These are phyloP conservation scores for Psidium guajava DNA, from an alignment of 345 rosid genomes.

Conservation along the genomic window DNA sequence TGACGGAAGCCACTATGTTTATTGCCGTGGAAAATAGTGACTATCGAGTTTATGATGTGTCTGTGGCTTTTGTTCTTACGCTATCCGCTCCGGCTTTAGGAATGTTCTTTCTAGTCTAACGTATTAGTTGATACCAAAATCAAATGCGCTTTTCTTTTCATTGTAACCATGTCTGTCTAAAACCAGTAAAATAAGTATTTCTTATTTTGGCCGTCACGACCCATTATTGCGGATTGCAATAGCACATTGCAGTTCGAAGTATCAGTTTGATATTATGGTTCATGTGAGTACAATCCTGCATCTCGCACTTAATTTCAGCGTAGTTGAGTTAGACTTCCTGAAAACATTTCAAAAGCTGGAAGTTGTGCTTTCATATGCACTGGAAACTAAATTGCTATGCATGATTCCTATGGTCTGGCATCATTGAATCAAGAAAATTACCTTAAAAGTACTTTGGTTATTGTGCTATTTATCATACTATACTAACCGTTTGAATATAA, in stretches of 20 bases:
- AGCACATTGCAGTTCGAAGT: not conserved
- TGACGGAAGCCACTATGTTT: not conserved
- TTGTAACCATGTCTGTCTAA: not conserved
- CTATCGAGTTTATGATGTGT: not conserved
- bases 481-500: not conserved
- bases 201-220: not conserved
- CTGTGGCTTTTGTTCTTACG: not conserved
- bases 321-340: not conserved
- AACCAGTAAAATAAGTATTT: not conserved
- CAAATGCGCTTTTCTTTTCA: not conserved
- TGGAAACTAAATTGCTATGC: too few relatives aligned
- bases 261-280: not conserved
- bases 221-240: not conserved
- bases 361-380: not conserved
- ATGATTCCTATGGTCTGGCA: not conserved
- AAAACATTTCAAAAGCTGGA: not conserved
- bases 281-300: not conserved
- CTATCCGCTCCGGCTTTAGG: not conserved
- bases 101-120: not conserved
- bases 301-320: not conserved
- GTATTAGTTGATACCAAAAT: not conserved
- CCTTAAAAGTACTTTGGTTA: not conserved
- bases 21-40: not conserved
- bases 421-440: not conserved
- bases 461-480: not conserved